These are phyloP conservation scores for Moesziomyces sp. DNA, from an alignment of 1,284 basidiomycete genomes.

Conservation along the genomic window DNA sequence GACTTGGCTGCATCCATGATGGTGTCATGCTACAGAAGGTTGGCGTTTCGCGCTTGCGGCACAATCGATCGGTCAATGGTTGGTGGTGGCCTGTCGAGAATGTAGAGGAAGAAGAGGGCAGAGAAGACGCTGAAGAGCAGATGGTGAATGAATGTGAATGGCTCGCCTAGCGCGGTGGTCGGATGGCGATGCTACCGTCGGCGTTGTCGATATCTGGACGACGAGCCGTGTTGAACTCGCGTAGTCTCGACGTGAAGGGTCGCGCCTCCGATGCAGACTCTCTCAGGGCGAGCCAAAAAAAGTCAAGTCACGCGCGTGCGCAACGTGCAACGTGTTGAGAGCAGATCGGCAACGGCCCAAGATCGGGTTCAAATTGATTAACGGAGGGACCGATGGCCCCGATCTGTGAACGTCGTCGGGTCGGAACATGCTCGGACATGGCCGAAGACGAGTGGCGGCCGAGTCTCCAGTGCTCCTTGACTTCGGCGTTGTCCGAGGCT, in stretches of 20 bases:
- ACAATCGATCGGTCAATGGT: neutral
- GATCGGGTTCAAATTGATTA: neutral
- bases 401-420: neutral
- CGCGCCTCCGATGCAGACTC: slow-evolving; percentile 15
- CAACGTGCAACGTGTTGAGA: slow-evolving; percentile 20
- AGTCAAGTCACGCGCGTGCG: slow-evolving; percentile 3
- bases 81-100: neutral
- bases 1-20: slow-evolving; percentile 10
- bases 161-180: neutral
- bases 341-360: neutral
- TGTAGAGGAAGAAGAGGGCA: too few relatives aligned
- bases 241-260: slow-evolving; percentile 6
- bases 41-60: neutral
- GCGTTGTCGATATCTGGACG: neutral
- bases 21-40: slow-evolving; percentile 1
- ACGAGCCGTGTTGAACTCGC: slow-evolving; percentile 28
- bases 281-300: slow-evolving; percentile 1
- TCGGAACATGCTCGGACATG: slow-evolving; percentile 11
- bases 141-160: neutral
- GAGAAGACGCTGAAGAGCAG: too few relatives aligned
- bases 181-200: neutral
- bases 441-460: slow-evolving; percentile 18
- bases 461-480: slow-evolving; percentile 17
- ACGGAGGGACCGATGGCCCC: slow-evolving; percentile 2
- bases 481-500: slow-evolving; percentile 21